Conservation (phyloP, 768 basidiomycete genomes). For the Cytidiella melzeri region DNA sequence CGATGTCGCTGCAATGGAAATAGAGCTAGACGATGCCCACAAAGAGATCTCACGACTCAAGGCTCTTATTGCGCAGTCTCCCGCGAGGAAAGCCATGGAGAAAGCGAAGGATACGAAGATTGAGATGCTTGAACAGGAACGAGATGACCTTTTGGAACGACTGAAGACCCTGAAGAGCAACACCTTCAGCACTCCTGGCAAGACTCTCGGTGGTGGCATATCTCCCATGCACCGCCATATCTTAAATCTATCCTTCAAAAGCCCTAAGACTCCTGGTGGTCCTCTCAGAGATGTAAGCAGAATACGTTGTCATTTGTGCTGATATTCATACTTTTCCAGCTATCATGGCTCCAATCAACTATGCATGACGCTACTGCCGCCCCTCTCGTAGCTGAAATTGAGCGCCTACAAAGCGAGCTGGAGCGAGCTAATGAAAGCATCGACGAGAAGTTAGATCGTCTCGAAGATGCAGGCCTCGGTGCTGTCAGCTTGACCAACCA, state of each 20-base stretch:
- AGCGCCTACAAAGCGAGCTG: conserved; percentile 67
- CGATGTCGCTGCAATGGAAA: conserved; percentile 63
- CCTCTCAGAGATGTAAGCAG: conserved; percentile 67
- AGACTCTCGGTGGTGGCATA: conserved; percentile 44
- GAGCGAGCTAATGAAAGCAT: conserved; percentile 78
- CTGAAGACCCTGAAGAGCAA: conserved; percentile 53
- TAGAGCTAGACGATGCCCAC: conserved; percentile 72
- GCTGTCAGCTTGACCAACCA: conserved; percentile 65
- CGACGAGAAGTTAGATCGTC: conserved; percentile 82
- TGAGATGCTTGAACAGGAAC: conserved; percentile 69
- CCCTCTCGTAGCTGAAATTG: conserved; percentile 67
- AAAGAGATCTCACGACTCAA: conserved; percentile 67
- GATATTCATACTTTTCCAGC: conserved; percentile 29
- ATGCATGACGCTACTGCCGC: conserved; percentile 49
- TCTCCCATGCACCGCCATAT: conserved; percentile 77
- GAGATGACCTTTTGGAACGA: conserved; percentile 68
- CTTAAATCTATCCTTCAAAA: conserved; percentile 58
- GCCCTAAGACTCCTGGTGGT: conserved; percentile 73
- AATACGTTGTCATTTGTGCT: not conserved
- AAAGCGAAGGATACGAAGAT: conserved; percentile 72
- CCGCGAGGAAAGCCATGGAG: conserved; percentile 71
- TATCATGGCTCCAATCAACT: conserved; percentile 69
- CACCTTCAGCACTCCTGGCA: conserved; percentile 52
- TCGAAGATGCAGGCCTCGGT: conserved; percentile 74
- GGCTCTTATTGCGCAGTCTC: conserved; percentile 63